Evolutionary conservation across 768 basidiomycete species (phyloP).

Genomic region (Mycena capillaripes): DNA sequence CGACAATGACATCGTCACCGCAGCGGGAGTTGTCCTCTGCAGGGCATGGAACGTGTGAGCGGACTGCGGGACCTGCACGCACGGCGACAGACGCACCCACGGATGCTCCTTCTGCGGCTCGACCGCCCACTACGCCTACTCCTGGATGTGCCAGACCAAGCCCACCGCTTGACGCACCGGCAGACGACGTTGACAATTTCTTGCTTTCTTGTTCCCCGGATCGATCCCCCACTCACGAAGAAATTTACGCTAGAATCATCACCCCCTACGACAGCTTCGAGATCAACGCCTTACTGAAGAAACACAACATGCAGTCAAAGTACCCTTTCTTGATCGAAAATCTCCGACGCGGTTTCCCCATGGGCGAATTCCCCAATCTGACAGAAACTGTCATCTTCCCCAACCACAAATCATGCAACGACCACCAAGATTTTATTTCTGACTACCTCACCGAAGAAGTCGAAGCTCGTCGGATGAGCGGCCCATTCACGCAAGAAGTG

Average conservation of each 20-base stretch:
- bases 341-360: too few relatives aligned
- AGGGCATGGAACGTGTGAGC: not conserved
- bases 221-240: not conserved
- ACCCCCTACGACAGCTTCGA: slow-evolving; percentile 9
- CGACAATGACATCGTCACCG: not conserved
- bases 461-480: too few relatives aligned
- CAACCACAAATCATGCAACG: too few relatives aligned
- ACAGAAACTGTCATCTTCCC: too few relatives aligned
- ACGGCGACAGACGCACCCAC: not conserved
- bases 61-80: not conserved
- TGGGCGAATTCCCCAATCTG: too few relatives aligned
- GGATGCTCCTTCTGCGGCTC: not conserved
- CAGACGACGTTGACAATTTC: not conserved
- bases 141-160: not conserved
- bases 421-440: too few relatives aligned
- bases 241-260: not conserved
- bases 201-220: not conserved
- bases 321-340: too few relatives aligned
- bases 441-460: too few relatives aligned
- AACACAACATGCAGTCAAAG: slow-evolving; percentile 1
- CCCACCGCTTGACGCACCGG: not conserved
- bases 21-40: not conserved
- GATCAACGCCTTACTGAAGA: not conserved
- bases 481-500: too few relatives aligned
- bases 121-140: not conserved